A percentile compares a stretch with the other conserved stretches of the same genome.
These are phyloP conservation scores for Jacaranda copaia DNA, from an alignment of 257 asterid species.

Conservation along the genomic window DNA sequence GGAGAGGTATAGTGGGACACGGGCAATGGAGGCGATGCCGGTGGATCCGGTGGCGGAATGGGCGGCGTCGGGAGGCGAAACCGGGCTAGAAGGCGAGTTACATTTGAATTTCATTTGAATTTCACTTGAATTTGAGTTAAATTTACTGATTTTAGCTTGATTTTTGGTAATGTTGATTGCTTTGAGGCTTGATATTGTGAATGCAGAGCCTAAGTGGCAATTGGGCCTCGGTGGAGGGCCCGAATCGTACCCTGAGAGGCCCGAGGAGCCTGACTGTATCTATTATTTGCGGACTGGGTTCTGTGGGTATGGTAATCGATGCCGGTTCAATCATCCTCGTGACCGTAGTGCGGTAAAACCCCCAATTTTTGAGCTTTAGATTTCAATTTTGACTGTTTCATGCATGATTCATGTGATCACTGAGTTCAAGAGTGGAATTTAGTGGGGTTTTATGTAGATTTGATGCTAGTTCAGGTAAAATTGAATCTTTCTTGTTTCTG, in stretches of 20 bases:
- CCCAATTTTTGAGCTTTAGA: conserved; percentile 17
- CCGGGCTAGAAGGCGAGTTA: conserved; percentile 73
- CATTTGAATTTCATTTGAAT: conserved; percentile 50
- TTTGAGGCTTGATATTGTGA: conserved; percentile 46
- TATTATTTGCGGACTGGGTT: conserved; percentile 93
- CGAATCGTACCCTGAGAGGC: conserved; percentile 89
- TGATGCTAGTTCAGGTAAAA: conserved; percentile 29
- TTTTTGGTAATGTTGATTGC: conserved; percentile 47
- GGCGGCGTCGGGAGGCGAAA: conserved; percentile 65
- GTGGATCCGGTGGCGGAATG: conserved; percentile 76
- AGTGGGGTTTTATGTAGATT: conserved; percentile 31
- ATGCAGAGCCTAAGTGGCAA: conserved; percentile 98
- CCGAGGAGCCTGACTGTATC: conserved; percentile 83
- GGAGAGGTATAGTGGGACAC: conserved; percentile 66
- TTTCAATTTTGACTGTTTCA: conserved; percentile 29
- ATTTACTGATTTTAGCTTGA: conserved; percentile 38
- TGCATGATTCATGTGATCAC: conserved; percentile 39
- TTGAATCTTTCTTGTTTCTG: not conserved
- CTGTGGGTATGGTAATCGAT: conserved; percentile 87
- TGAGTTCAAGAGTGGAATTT: conserved; percentile 24
- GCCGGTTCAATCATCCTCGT: conserved; percentile 97
- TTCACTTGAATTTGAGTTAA: conserved; percentile 50
- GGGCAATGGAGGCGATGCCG: conserved; percentile 60
- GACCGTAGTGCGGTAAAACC: conserved; percentile 64
- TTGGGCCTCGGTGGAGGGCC: conserved; percentile 70